Evolutionary conservation across 2,329 filamentous ascomycete genomes (phyloP).

Genomic region (Fusarium continuum): DNA sequence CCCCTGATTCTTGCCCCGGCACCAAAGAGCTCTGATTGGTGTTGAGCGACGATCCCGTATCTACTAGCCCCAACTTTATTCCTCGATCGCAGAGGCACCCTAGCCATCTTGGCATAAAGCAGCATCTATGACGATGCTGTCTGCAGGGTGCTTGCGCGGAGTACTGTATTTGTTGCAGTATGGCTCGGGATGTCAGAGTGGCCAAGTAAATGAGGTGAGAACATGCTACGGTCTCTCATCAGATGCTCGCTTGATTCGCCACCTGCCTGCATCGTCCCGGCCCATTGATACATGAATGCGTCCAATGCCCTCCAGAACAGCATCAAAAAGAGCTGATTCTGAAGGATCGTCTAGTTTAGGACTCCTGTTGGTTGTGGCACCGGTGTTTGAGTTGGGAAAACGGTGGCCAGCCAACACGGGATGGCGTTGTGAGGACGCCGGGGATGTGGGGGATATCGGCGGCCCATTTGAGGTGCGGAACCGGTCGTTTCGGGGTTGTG

Average conservation of each 20-base stretch:
- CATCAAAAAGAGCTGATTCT: slow-evolving; percentile 46
- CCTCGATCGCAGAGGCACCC: neutral
- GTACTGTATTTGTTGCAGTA: neutral
- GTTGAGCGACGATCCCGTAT: neutral
- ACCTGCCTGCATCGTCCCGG: slow-evolving; percentile 52
- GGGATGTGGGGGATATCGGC: slow-evolving; percentile 15
- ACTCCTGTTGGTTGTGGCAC: neutral
- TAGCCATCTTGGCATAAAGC: too few relatives aligned
- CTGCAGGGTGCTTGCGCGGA: neutral
- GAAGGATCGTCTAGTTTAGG: slow-evolving; percentile 28
- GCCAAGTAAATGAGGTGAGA: neutral
- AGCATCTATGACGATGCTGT: neutral
- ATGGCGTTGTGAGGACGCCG: neutral
- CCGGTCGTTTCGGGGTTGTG: slow-evolving; percentile 23
- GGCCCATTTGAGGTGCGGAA: slow-evolving; percentile 8
- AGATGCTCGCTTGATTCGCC: slow-evolving; percentile 49
- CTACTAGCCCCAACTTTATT: neutral
- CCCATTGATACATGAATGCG: slow-evolving; percentile 49
- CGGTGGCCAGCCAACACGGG: neutral
- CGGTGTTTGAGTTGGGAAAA: neutral
- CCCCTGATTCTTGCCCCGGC: slow-evolving; percentile 2
- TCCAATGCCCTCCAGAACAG: slow-evolving; percentile 51
- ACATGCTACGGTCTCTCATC: slow-evolving; percentile 31
- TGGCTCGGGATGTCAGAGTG: neutral
- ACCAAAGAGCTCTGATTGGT: slow-evolving; percentile 2